These are phyloP conservation scores for Salvia splendens DNA, from an alignment of 257 asterid species.

Conservation along the genomic window DNA sequence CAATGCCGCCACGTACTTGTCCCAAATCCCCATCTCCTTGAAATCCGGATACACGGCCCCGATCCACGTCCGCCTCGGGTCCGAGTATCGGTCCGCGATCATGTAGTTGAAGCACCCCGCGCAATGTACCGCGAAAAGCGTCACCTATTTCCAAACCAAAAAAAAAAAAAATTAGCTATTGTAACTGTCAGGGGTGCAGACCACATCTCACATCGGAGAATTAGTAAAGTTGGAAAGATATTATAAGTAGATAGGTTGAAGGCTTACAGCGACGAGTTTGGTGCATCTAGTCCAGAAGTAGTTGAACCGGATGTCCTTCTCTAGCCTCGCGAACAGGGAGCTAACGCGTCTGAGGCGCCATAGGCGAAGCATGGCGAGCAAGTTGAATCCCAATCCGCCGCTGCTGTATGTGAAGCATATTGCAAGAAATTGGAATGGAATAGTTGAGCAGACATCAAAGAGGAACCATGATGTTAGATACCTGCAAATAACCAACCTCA, in stretches of 20 bases:
- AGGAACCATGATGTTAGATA: slow-evolving; percentile 66
- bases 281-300: slow-evolving; percentile 81
- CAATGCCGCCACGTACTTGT: slow-evolving; percentile 53
- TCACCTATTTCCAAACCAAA: slow-evolving; percentile 38
- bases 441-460: slow-evolving; percentile 76
- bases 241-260: too few relatives aligned
- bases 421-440: slow-evolving; percentile 67
- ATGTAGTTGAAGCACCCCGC: slow-evolving; percentile 61
- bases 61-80: slow-evolving; percentile 54
- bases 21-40: slow-evolving; percentile 47
- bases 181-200: too few relatives aligned
- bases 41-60: slow-evolving; percentile 55
- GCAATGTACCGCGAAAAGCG: slow-evolving; percentile 60
- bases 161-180: background rate
- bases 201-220: too few relatives aligned
- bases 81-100: slow-evolving; percentile 50
- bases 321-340: slow-evolving; percentile 77
- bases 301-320: slow-evolving; percentile 80
- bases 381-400: slow-evolving; percentile 59
- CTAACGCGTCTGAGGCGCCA: slow-evolving; percentile 94
- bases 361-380: slow-evolving; percentile 76
- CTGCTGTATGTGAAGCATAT: slow-evolving; percentile 56
- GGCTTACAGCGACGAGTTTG: slow-evolving; percentile 66
- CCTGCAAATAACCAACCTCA: too few relatives aligned
- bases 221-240: too few relatives aligned